phyloP scores from a whole-genome alignment of 2,329 filamentous ascomycete genomes.

The Rhynchosporium graminicola region DNA sequence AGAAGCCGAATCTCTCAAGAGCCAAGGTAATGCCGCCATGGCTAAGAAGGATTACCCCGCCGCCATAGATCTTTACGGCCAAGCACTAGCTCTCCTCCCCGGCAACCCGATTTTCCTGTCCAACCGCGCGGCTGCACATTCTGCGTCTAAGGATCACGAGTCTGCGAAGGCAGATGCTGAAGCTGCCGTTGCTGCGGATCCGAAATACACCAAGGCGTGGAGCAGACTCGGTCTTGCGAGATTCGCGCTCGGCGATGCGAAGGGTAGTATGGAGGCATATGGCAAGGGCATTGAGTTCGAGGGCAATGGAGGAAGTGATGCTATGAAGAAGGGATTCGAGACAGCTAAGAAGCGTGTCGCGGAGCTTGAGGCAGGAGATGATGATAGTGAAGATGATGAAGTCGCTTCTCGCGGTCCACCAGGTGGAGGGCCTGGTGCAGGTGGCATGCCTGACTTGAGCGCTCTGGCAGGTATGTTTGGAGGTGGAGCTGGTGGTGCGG shows the following conservation, averaged over 20 bases:
- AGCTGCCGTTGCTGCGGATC: constrained; percentile 83
- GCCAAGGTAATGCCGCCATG: constrained; percentile 92
- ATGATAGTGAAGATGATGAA: constrained; percentile 49
- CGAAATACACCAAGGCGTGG: constrained; percentile 97
- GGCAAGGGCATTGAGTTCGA: constrained; percentile 89
- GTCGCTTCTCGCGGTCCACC: constrained; percentile 50
- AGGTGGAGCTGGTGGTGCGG: constrained; percentile 62
- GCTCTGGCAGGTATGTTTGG: constrained; percentile 73
- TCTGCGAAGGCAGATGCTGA: constrained; percentile 86
- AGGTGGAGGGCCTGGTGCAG: constrained; percentile 49
- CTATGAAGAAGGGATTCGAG: constrained; percentile 96
- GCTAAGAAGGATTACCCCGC: constrained; percentile 82
- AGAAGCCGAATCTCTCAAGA: constrained; percentile 86
- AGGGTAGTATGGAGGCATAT: constrained; percentile 94
- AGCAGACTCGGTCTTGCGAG: constrained; percentile 86
- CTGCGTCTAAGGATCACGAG: constrained; percentile 79
- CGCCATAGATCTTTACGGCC: constrained; percentile 85
- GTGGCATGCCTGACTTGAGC: constrained; percentile 71
- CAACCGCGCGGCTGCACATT: constrained; percentile 94
- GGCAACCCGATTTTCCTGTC: constrained; percentile 95
- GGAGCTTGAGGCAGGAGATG: constrained; percentile 63
- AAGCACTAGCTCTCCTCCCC: constrained; percentile 79
- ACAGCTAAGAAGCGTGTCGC: constrained; percentile 87
- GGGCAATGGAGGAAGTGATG: constrained; percentile 89
- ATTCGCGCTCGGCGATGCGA: constrained; percentile 88